These are phyloP conservation scores for Termitomyces titanicus DNA, from an alignment of 768 basidiomycete genomes.

Conservation along the genomic window DNA sequence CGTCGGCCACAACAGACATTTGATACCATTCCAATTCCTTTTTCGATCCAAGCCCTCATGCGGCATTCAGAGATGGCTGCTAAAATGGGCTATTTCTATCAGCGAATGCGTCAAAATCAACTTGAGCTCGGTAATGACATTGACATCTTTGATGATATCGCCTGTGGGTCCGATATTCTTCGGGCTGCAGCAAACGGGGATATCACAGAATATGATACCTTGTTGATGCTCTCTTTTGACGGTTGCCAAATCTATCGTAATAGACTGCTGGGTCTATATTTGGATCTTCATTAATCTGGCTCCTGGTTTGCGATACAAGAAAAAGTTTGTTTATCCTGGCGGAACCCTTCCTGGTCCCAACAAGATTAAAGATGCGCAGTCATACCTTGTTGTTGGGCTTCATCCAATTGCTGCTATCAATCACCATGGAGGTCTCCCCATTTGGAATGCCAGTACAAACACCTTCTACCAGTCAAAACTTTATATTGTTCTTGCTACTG, in stretches of 20 bases:
- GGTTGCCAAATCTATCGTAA: no score
- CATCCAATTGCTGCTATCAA: no score
- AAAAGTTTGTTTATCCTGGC: no score
- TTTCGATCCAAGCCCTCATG: conserved; percentile 1
- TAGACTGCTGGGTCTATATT: conserved; percentile 20
- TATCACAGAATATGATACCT: no score
- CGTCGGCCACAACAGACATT: not conserved
- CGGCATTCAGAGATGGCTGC: not conserved
- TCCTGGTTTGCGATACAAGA: conserved; percentile 23
- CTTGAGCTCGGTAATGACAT: not conserved
- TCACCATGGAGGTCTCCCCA: no score
- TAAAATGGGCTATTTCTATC: not conserved
- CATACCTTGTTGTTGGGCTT: not conserved
- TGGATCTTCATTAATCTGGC: conserved; percentile 26
- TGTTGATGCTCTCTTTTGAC: no score
- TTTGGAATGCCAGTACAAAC: not conserved
- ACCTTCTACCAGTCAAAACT: conserved; percentile 5
- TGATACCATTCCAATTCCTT: not conserved
- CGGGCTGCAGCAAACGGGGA: no score
- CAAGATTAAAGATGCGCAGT: conserved; percentile 4
- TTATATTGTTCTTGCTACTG: conserved; percentile 16
- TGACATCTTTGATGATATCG: not conserved
- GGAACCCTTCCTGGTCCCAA: no score
- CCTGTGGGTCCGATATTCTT: not conserved
- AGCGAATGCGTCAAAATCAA: not conserved